A percentile compares a stretch with the other conserved stretches of the same genome.
Conservation (phyloP, 2,329 filamentous ascomycete species). For the Knufia fluminis region DNA sequence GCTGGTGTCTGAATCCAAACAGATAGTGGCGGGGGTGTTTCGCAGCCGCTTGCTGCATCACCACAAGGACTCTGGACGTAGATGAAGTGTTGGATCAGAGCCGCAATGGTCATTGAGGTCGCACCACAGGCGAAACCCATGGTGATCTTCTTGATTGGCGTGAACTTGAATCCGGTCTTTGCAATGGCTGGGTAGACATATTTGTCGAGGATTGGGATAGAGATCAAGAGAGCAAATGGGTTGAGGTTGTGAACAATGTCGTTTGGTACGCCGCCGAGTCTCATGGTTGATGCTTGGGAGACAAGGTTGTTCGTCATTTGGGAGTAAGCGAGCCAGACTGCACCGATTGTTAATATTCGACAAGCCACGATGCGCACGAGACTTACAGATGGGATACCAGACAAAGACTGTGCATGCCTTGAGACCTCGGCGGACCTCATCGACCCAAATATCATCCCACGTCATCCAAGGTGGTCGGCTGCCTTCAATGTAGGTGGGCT, state of each 20-base stretch:
- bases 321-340: constrained; percentile 38
- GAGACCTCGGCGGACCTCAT: constrained; percentile 63
- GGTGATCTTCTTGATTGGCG: constrained; percentile 46
- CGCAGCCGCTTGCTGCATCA: constrained; percentile 44
- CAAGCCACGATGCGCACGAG: constrained; percentile 27
- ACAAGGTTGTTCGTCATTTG: constrained; percentile 48
- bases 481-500: constrained; percentile 53
- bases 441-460: constrained; percentile 75
- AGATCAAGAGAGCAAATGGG: constrained; percentile 44
- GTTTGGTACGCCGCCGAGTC: constrained; percentile 45
- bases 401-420: constrained; percentile 62
- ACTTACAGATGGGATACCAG: constrained; percentile 47
- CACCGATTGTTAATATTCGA: constrained; percentile 31
- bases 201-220: constrained; percentile 46
- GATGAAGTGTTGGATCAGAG: constrained; percentile 41
- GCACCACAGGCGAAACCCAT: constrained; percentile 42
- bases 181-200: constrained; percentile 45
- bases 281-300: constrained; percentile 47
- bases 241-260: constrained; percentile 49
- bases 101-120: constrained; percentile 41
- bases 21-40: constrained; percentile 49
- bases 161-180: constrained; percentile 40
- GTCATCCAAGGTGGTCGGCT: constrained; percentile 69
- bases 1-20: constrained; percentile 40
- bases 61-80: constrained; percentile 57